phyloP scores from a whole-genome alignment of 1,284 basidiomycete genomes.

The Gastroboletus turbinatus region DNA sequence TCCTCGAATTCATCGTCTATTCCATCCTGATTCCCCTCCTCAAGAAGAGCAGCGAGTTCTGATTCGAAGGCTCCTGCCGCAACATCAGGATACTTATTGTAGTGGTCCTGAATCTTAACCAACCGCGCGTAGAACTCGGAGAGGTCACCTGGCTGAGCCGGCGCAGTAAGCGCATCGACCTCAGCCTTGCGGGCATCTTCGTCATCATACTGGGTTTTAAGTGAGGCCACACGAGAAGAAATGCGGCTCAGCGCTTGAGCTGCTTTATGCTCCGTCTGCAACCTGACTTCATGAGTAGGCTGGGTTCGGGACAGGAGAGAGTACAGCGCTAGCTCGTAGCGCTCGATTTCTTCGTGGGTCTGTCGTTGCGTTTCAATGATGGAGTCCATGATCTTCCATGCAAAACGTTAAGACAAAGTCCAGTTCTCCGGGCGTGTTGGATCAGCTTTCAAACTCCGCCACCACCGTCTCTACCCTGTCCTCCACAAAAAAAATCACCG shows the following conservation, averaged over 20 bases:
- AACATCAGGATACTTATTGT: constrained; percentile 91
- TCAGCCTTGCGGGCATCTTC: constrained; percentile 63
- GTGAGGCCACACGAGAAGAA: constrained; percentile 61
- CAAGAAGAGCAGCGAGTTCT: constrained; percentile 78
- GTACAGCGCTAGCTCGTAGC: constrained; percentile 77
- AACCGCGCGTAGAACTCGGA: constrained; percentile 94
- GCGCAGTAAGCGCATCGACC: constrained; percentile 59
- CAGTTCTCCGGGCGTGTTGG: neutral
- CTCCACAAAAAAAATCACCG: constrained; percentile 29
- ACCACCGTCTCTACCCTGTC: constrained; percentile 27
- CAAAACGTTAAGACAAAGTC: constrained; percentile 4
- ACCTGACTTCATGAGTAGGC: constrained; percentile 58
- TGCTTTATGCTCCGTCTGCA: constrained; percentile 86
- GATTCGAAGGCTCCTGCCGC: constrained; percentile 77
- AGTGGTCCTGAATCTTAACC: constrained; percentile 93
- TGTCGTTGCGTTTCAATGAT: constrained; percentile 90
- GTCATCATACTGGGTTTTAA: constrained; percentile 76
- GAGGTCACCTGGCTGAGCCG: constrained; percentile 67
- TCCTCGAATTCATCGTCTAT: constrained; percentile 71
- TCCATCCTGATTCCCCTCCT: constrained; percentile 68
- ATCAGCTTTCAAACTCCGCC: constrained; percentile 57
- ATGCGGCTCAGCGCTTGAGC: constrained; percentile 85
- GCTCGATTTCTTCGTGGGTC: constrained; percentile 93
- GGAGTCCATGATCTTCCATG: constrained; percentile 70
- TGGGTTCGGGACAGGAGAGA: constrained; percentile 66